Evolutionary conservation across 768 basidiomycete species (phyloP).

Genomic region (Tylopilus plumbeoviolaceoides): DNA sequence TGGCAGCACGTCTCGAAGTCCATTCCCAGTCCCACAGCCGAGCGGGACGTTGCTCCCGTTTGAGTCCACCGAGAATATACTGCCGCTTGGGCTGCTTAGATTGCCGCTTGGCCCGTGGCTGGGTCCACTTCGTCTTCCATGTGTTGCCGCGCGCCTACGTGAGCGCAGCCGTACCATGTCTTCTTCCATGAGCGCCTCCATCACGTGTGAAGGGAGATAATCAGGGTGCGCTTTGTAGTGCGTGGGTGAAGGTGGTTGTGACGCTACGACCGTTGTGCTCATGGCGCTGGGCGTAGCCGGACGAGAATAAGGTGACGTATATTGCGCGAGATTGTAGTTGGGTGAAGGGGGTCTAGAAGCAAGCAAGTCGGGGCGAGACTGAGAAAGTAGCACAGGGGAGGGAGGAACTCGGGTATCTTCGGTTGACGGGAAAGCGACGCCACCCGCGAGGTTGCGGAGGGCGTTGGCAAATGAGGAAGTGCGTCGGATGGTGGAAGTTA

Average conservation of each 20-base stretch:
- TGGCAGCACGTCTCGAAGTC: constrained; percentile 82
- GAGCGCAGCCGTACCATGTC: constrained; percentile 89
- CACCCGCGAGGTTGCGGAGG: constrained; percentile 63
- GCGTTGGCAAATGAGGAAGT: constrained; percentile 81
- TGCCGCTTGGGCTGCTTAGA: constrained; percentile 66
- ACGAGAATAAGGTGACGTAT: constrained; percentile 70
- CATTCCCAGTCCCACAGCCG: constrained; percentile 74
- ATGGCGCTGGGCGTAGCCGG: constrained; percentile 41
- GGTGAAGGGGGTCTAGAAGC: constrained; percentile 75
- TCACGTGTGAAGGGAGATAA: constrained; percentile 72
- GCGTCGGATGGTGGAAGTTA: constrained; percentile 65
- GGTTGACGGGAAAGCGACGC: constrained; percentile 62
- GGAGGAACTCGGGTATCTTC: constrained; percentile 50
- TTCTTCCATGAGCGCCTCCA: constrained; percentile 88
- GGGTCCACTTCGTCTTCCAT: constrained; percentile 41
- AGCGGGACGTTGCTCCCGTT: constrained; percentile 63
- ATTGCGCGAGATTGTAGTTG: constrained; percentile 72
- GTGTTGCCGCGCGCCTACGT: constrained; percentile 44
- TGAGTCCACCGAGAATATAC: constrained; percentile 76
- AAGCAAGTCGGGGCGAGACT: constrained; percentile 23
- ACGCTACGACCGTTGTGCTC: constrained; percentile 18
- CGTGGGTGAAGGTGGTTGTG: constrained; percentile 32
- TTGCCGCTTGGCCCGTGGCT: constrained; percentile 37
- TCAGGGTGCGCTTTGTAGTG: constrained; percentile 38
- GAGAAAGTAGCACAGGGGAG: constrained; percentile 24